Percentiles rank a stretch among this genome's conserved stretches.
phyloP scores from a whole-genome alignment of 257 asterid genomes.

The Nicotiana attenuata region DNA sequence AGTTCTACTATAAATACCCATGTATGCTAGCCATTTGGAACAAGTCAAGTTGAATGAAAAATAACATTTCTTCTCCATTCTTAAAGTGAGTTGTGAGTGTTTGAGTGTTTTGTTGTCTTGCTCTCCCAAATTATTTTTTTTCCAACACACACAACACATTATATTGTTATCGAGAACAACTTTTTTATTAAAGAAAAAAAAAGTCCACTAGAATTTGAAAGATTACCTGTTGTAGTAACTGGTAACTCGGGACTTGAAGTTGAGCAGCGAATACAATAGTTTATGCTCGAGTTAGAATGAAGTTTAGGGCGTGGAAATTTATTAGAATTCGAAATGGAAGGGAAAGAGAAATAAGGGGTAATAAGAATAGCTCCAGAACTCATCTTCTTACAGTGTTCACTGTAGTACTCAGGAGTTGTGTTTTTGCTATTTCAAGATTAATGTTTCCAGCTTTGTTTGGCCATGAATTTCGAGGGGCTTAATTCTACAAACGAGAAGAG shows the following conservation, averaged over 20 bases:
- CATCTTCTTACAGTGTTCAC: conserved; percentile 16
- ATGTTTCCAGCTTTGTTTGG: not conserved
- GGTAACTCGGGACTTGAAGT: conserved; percentile 43
- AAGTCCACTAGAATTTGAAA: not conserved
- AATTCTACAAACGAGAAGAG: too few relatives aligned
- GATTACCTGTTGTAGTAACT: conserved; percentile 42
- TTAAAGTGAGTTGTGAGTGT: too few relatives aligned
- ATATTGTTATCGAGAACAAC: not conserved
- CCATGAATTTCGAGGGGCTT: not conserved
- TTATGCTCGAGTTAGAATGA: conserved; percentile 14
- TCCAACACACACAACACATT: too few relatives aligned
- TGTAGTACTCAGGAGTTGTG: not conserved
- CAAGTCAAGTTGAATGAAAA: too few relatives aligned
- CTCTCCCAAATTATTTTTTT: too few relatives aligned
- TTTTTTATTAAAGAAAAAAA: not conserved
- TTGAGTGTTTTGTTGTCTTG: too few relatives aligned
- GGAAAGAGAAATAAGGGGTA: conserved; percentile 31
- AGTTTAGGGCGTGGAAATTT: conserved; percentile 26
- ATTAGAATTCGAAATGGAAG: conserved; percentile 32
- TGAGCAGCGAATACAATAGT: conserved; percentile 37
- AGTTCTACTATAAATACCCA: too few relatives aligned
- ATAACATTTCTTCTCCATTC: too few relatives aligned
- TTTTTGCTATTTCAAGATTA: not conserved
- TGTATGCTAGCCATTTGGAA: too few relatives aligned
- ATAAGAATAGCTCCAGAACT: conserved; percentile 28